phyloP scores from a whole-genome alignment of 768 basidiomycete species.

The Kwoniella heveanensis region DNA sequence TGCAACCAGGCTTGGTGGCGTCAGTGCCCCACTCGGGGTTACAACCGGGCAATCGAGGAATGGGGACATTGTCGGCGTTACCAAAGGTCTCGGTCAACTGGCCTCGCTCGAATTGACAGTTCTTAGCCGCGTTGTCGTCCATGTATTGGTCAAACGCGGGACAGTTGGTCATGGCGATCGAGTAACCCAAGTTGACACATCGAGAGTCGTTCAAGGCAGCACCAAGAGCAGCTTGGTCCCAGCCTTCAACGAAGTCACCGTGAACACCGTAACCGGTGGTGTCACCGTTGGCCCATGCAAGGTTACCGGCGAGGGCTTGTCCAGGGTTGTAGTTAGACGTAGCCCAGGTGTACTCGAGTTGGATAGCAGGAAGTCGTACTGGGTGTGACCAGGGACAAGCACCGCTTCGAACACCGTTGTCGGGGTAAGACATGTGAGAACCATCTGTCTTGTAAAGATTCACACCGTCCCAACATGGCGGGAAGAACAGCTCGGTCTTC shows the following conservation, averaged over 20 bases:
- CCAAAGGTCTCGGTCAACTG: constrained; percentile 23
- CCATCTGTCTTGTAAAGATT: constrained; percentile 45
- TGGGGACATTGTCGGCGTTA: constrained; percentile 37
- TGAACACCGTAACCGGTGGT: constrained; percentile 66
- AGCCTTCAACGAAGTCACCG: constrained; percentile 57
- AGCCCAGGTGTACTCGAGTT: constrained; percentile 46
- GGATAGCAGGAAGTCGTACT: constrained; percentile 47
- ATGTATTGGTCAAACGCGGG: constrained; percentile 28
- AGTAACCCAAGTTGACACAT: constrained; percentile 26
- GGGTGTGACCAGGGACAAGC: constrained; percentile 45
- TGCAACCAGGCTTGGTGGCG: constrained; percentile 44
- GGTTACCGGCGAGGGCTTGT: constrained; percentile 35
- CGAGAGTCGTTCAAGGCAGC: constrained; percentile 60
- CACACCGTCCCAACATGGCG: constrained; percentile 51
- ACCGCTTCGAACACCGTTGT: constrained; percentile 22
- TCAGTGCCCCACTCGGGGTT: constrained; percentile 47
- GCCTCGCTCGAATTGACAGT: constrained; percentile 42
- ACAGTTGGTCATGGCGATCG: constrained; percentile 30
- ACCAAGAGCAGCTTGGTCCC: constrained; percentile 64
- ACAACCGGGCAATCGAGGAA: constrained; percentile 46
- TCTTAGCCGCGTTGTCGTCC: constrained; percentile 22
- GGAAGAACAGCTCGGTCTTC: constrained; percentile 45
- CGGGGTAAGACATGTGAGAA: constrained; percentile 44
- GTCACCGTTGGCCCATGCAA: constrained; percentile 63
- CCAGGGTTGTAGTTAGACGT: constrained; percentile 52